Percentiles rank a stretch among this genome's conserved stretches.
Conservation (phyloP, 495 filamentous ascomycete species). For the Penicillium tannophilum region DNA sequence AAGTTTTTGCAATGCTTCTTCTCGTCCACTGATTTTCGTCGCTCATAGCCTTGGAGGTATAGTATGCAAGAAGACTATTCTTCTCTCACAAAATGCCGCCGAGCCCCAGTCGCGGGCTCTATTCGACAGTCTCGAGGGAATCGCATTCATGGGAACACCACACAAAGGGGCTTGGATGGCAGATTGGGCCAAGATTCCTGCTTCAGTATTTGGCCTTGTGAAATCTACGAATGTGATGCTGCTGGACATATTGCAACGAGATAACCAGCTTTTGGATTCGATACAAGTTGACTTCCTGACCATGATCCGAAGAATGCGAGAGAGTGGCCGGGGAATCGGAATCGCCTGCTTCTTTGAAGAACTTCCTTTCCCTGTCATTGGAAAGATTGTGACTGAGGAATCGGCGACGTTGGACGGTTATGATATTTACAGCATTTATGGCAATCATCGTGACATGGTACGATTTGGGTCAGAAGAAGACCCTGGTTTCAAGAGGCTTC, state of each 20-base stretch:
- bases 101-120: slow-evolving; percentile 32
- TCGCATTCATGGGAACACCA: slow-evolving; percentile 47
- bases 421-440: slow-evolving; percentile 31
- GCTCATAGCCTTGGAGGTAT: slow-evolving; percentile 36
- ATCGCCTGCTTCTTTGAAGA: slow-evolving; percentile 33
- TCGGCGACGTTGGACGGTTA: slow-evolving; percentile 27
- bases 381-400: slow-evolving; percentile 17
- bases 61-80: slow-evolving; percentile 33
- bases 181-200: slow-evolving; percentile 29
- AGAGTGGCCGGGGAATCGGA: slow-evolving; percentile 16
- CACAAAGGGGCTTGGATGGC: slow-evolving; percentile 40
- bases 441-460: slow-evolving; percentile 44
- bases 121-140: slow-evolving; percentile 30
- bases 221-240: slow-evolving; percentile 24
- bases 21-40: slow-evolving; percentile 33
- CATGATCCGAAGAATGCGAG: slow-evolving; percentile 14
- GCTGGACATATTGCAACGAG: slow-evolving; percentile 17
- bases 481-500: slow-evolving; percentile 37
- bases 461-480: slow-evolving; percentile 36
- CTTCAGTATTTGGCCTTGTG: slow-evolving; percentile 16
- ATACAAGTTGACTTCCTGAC: slow-evolving; percentile 21
- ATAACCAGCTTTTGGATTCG: slow-evolving; percentile 23
- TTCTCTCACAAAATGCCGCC: slow-evolving; percentile 14
- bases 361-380: slow-evolving; percentile 9
- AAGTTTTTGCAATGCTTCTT: slow-evolving; percentile 15